These are phyloP conservation scores for Comarum palustre DNA, from an alignment of 306 rosid genomes.

Conservation along the genomic window DNA sequence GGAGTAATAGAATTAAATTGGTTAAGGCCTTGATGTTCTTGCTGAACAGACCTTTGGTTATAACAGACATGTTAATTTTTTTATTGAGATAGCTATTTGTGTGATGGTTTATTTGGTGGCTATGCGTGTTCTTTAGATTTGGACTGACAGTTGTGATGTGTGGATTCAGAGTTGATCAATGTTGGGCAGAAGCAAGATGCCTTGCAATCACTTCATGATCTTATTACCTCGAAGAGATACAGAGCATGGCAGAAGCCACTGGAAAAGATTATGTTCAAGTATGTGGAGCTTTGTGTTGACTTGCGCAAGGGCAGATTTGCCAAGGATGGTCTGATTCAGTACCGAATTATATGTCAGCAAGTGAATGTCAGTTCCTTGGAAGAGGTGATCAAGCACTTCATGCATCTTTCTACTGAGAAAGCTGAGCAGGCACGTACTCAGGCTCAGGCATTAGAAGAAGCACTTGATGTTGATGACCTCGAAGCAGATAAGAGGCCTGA, in stretches of 20 bases:
- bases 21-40: neutral
- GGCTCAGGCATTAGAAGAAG: constrained; percentile 92
- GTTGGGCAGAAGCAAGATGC: constrained; percentile 99
- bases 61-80: neutral
- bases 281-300: constrained; percentile 89
- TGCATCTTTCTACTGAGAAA: constrained; percentile 94
- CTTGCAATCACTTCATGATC: constrained; percentile 81
- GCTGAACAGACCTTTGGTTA: neutral
- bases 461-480: constrained; percentile 91
- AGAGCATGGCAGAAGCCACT: constrained; percentile 97
- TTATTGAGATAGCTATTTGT: neutral
- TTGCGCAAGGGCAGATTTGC: constrained; percentile 89
- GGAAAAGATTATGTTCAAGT: constrained; percentile 89
- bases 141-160: neutral
- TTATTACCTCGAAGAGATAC: constrained; percentile 83
- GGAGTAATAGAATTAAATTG: neutral
- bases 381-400: constrained; percentile 96
- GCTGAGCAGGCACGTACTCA: constrained; percentile 97
- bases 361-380: constrained; percentile 91
- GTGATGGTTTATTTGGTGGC: neutral
- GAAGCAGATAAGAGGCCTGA: constrained; percentile 98
- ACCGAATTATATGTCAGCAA: constrained; percentile 94
- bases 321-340: constrained; percentile 94
- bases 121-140: neutral
- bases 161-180: constrained; percentile 67